These are phyloP conservation scores for Dothistroma septosporum DNA, from an alignment of 2,329 filamentous ascomycete genomes.

Conservation along the genomic window DNA sequence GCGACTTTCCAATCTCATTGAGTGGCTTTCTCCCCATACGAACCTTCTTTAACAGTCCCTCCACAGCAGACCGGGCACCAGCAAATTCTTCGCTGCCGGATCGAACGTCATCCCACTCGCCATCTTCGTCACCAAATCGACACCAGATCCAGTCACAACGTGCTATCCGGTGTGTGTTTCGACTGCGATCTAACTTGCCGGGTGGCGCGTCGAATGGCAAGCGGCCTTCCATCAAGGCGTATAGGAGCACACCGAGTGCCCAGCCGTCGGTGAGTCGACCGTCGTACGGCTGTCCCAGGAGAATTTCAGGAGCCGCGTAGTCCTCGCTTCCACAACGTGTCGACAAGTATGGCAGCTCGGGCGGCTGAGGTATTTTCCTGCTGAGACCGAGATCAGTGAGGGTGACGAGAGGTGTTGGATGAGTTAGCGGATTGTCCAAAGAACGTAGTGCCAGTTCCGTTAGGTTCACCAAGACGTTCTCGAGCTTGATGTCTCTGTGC, in stretches of 20 bases:
- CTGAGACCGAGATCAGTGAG: constrained; percentile 90
- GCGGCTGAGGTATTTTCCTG: constrained; percentile 67
- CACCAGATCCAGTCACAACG: constrained; percentile 95
- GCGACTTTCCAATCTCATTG: constrained; percentile 64
- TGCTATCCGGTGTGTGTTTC: constrained; percentile 87
- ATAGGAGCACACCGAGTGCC: constrained; percentile 89
- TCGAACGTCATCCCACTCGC: constrained; percentile 73
- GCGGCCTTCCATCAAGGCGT: constrained; percentile 87
- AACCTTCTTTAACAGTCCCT: constrained; percentile 77
- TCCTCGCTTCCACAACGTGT: constrained; percentile 95
- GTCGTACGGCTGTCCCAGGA: constrained; percentile 92
- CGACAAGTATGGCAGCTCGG: constrained; percentile 79
- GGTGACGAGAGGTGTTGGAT: constrained; percentile 79
- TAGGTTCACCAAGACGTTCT: constrained; percentile 93
- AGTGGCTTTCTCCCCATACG: constrained; percentile 70
- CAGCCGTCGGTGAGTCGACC: constrained; percentile 88
- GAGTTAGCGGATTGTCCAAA: constrained; percentile 63
- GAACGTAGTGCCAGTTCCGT: constrained; percentile 60
- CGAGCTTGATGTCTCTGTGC: constrained; percentile 95
- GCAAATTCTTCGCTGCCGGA: constrained; percentile 56
- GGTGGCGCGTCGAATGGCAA: constrained; percentile 89
- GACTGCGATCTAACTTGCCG: constrained; percentile 66
- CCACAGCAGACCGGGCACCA: constrained; percentile 76
- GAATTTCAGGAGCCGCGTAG: constrained; percentile 92
- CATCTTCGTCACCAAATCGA: constrained; percentile 75